A percentile compares a stretch with the other conserved stretches of the same genome.
phyloP scores from a whole-genome alignment of 2,329 filamentous ascomycete genomes.

The Phialocephala sp. region DNA sequence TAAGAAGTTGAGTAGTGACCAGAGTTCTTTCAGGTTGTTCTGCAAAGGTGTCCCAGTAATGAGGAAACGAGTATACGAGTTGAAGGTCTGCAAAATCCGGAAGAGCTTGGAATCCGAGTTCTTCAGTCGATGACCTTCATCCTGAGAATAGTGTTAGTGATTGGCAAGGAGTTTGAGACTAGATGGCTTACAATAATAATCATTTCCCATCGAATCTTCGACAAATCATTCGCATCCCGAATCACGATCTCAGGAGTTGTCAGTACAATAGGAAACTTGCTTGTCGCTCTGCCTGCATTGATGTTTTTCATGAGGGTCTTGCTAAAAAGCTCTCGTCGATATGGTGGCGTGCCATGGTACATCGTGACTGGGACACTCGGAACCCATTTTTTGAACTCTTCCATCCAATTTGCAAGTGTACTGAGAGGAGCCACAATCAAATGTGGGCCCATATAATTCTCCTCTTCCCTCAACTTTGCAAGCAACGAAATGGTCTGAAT shows the following conservation, averaged over 20 bases:
- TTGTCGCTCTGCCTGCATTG: slow-evolving; percentile 60
- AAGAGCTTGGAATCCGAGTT: slow-evolving; percentile 95
- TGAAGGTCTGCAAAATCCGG: slow-evolving; percentile 84
- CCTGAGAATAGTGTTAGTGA: slow-evolving; percentile 52
- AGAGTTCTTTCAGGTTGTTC: slow-evolving; percentile 93
- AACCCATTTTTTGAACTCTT: slow-evolving; percentile 91
- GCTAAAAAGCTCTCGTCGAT: slow-evolving; percentile 77
- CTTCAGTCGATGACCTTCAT: slow-evolving; percentile 96
- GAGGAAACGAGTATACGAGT: slow-evolving; percentile 86
- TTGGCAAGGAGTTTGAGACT: background rate
- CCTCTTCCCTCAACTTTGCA: slow-evolving; percentile 85
- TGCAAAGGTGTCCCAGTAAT: slow-evolving; percentile 96
- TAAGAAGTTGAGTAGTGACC: slow-evolving; percentile 93
- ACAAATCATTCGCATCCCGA: slow-evolving; percentile 81
- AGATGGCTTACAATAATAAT: slow-evolving; percentile 79
- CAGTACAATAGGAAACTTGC: slow-evolving; percentile 86
- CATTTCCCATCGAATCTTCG: slow-evolving; percentile 91
- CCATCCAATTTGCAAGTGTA: slow-evolving; percentile 93
- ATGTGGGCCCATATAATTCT: slow-evolving; percentile 83
- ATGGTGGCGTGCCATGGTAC: slow-evolving; percentile 84
- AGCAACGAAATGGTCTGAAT: slow-evolving; percentile 58
- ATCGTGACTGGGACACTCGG: slow-evolving; percentile 86
- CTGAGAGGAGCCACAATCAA: slow-evolving; percentile 89
- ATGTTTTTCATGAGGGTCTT: slow-evolving; percentile 70
- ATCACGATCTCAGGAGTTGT: slow-evolving; percentile 98